phyloP scores from a whole-genome alignment of 2,329 filamentous ascomycete species.

The Zelopaecilomyces penicillatus region DNA sequence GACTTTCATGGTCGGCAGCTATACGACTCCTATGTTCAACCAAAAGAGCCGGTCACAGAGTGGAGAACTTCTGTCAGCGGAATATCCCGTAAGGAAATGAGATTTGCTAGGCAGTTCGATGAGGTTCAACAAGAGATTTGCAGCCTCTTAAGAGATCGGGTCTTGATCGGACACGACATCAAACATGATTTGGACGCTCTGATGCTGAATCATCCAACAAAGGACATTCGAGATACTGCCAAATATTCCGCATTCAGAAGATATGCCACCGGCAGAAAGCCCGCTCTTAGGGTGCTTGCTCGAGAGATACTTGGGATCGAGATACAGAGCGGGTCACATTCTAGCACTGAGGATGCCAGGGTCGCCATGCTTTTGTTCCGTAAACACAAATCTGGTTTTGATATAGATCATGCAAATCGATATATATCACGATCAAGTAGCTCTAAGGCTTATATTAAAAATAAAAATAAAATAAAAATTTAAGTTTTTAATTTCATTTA shows the following conservation, averaged over 20 bases:
- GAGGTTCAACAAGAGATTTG: conserved; percentile 68
- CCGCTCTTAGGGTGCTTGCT: conserved; percentile 53
- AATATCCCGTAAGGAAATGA: conserved; percentile 66
- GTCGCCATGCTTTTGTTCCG: conserved; percentile 86
- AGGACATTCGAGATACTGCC: conserved; percentile 78
- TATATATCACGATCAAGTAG: too few relatives aligned
- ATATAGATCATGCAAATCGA: conserved; percentile 65
- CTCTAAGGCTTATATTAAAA: too few relatives aligned
- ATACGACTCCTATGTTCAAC: conserved; percentile 87
- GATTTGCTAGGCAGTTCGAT: conserved; percentile 59
- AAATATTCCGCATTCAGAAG: conserved; percentile 67
- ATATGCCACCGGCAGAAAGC: conserved; percentile 58
- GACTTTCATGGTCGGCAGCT: conserved; percentile 90
- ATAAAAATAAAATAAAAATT: too few relatives aligned
- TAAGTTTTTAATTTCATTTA: too few relatives aligned
- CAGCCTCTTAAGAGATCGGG: conserved; percentile 57
- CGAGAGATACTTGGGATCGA: conserved; percentile 50
- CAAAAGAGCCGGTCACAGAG: conserved; percentile 71
- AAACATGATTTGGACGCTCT: conserved; percentile 71
- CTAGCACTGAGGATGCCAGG: conserved; percentile 70
- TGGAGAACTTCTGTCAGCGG: conserved; percentile 86
- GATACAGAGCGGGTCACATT: conserved; percentile 57
- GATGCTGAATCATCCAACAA: conserved; percentile 66
- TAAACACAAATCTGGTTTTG: conserved; percentile 75
- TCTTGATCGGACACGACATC: conserved; percentile 78